Evolutionary conservation across 768 basidiomycete genomes (phyloP), one percentile per base, ranked within the genome.

Genomic region (Jaapia argillacea): DNA sequence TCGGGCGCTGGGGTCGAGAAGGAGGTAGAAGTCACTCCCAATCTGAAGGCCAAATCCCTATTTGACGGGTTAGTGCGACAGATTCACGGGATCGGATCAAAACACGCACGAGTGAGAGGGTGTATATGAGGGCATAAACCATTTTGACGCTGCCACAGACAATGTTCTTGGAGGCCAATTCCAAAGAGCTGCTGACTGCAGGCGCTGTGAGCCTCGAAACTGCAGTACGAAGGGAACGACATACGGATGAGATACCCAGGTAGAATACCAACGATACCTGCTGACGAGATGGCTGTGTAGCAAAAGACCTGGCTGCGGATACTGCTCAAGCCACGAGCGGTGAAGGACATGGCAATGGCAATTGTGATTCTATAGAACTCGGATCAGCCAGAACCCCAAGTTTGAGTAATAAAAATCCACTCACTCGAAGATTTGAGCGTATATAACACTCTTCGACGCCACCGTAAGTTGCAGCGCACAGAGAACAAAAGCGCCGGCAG

Each of bases 401-500:
- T 4, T 43, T 6, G 27, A 37, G 25, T 22, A 23, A 42, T 3
- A 26, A 45, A 20, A 24, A 35, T 5, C 33, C 39, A 67, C 83
- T 59, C 55, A 91, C 91, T 94, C 91, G 50, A 91, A 93, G 41
- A 93, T 87, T 53, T 89, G 91, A 38, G 87, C 85, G 57, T 90
- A 91, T 56, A 91, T 68, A 0, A 80, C 69, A 54, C 81, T 88
- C 60, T 82, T 85, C 33, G 74, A 67, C 13, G 85, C 87, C 13
- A 87, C 77, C 41, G 67, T 70, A 24, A 88, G 74, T 51, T 90
- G 86, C 47, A 92, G 69, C 53, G 75, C 70, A 38, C 74, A 73
- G 39, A 92, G 64, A 40, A 83, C 55, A 36, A 81, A 75, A 0
- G 85, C 88, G 18, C 81, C 75, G 2, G 60, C 51, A 6, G 84